Evolutionary conservation across 345 rosid genomes (phyloP).

Genomic region (Geranium rotundifolium): DNA sequence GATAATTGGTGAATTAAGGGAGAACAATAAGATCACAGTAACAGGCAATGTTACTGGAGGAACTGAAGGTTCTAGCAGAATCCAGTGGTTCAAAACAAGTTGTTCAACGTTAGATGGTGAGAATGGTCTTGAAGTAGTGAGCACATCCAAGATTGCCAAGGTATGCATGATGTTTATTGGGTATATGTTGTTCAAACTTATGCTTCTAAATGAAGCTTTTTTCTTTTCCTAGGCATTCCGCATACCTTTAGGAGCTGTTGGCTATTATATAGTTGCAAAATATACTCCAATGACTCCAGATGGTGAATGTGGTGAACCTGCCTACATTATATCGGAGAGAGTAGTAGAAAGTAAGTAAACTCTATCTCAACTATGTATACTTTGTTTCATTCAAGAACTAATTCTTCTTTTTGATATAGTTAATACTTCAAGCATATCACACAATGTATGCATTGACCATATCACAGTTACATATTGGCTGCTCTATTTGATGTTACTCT

Average conservation of each 20-base stretch:
- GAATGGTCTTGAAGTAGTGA: constrained; percentile 68
- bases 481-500: no score
- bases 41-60: constrained; percentile 80
- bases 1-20: constrained; percentile 79
- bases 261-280: constrained; percentile 62
- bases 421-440: no score
- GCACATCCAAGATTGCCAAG: constrained; percentile 84
- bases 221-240: constrained; percentile 61
- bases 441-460: no score
- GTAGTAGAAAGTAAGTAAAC: constrained; percentile 64
- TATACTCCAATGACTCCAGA: constrained; percentile 80
- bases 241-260: constrained; percentile 91
- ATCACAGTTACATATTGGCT: no score
- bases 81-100: constrained; percentile 82
- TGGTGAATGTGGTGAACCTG: constrained; percentile 87
- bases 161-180: constrained; percentile 19
- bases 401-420: no score
- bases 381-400: neutral
- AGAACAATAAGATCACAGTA: constrained; percentile 78
- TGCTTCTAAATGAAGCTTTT: constrained; percentile 18
- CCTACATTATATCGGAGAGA: constrained; percentile 57
- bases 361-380: neutral
- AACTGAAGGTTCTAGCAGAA: constrained; percentile 87
- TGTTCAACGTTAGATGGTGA: constrained; percentile 42
- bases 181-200: constrained; percentile 1